A percentile compares a stretch with the other conserved stretches of the same genome.
These are phyloP conservation scores for Paramecium octaurelia DNA, from an alignment of 73 alveolate species.

Conservation along the genomic window DNA sequence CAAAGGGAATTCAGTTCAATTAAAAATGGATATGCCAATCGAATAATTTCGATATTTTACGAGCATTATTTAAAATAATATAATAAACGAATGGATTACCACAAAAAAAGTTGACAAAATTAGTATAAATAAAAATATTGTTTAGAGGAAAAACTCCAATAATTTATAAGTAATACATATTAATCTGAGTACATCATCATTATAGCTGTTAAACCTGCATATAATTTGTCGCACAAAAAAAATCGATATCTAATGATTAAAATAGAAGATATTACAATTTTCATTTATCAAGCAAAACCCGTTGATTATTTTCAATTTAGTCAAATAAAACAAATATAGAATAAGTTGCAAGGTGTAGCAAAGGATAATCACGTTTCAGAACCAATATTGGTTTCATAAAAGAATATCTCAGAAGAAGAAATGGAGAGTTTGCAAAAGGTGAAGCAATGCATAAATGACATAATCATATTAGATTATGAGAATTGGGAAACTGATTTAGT, in stretches of 20 bases:
- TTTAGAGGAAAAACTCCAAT: background rate
- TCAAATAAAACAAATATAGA: background rate
- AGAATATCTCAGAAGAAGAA: background rate
- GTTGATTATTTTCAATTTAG: background rate
- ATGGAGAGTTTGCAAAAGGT: background rate
- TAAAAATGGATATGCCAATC: constrained; percentile 1
- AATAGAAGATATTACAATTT: background rate
- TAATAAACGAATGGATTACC: background rate
- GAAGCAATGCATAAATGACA: background rate
- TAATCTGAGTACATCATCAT: background rate
- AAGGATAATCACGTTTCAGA: background rate
- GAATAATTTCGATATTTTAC: background rate
- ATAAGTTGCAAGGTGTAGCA: background rate
- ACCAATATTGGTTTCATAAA: background rate
- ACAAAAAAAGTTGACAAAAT: constrained; percentile 11
- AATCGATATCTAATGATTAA: background rate
- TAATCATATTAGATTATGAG: background rate
- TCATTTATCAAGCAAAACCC: constrained; percentile 14
- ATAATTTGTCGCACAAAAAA: background rate
- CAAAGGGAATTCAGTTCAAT: background rate
- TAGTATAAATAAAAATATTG: background rate
- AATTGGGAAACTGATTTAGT: constrained; percentile 1
- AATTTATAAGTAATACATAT: background rate
- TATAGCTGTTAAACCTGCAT: background rate
- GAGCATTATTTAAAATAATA: background rate